These are phyloP conservation scores for Apiospora aurea DNA, from an alignment of 2,329 filamentous ascomycete species.

Conservation along the genomic window DNA sequence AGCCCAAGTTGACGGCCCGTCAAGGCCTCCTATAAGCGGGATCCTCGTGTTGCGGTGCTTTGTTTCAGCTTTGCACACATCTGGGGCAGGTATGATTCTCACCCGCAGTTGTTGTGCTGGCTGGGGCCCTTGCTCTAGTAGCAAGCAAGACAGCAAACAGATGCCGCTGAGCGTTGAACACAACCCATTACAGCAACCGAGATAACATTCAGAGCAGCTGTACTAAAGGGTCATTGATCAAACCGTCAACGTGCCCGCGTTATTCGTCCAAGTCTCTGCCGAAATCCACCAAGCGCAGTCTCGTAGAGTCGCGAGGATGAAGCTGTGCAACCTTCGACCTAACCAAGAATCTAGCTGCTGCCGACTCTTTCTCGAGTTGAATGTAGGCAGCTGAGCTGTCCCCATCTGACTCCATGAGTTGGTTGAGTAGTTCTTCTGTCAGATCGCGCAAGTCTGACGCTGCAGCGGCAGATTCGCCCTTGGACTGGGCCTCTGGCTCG, in stretches of 20 bases:
- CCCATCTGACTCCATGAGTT: conserved; percentile 60
- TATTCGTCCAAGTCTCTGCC: conserved; percentile 67
- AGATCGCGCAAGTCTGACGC: conserved; percentile 65
- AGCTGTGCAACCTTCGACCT: conserved; percentile 71
- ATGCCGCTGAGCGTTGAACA: background rate
- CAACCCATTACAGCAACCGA: background rate
- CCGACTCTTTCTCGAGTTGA: conserved; percentile 64
- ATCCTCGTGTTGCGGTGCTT: background rate
- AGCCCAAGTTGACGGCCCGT: background rate
- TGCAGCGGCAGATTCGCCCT: conserved; percentile 55
- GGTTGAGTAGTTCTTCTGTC: conserved; percentile 67
- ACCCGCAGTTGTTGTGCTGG: background rate
- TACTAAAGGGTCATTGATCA: background rate
- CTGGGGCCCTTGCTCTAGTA: background rate
- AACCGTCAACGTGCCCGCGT: background rate
- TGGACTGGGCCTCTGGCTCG: conserved; percentile 37
- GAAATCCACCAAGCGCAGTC: conserved; percentile 68
- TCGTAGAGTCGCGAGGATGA: conserved; percentile 68
- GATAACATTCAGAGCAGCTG: background rate
- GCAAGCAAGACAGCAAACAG: background rate
- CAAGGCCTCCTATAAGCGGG: background rate
- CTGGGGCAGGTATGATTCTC: background rate
- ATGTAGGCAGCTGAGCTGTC: conserved; percentile 66
- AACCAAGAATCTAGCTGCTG: conserved; percentile 68
- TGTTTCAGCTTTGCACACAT: background rate